Evolutionary conservation across 768 basidiomycete species (phyloP), one percentile per base, ranked within the genome.

Genomic region (Boletus coccyginus): DNA sequence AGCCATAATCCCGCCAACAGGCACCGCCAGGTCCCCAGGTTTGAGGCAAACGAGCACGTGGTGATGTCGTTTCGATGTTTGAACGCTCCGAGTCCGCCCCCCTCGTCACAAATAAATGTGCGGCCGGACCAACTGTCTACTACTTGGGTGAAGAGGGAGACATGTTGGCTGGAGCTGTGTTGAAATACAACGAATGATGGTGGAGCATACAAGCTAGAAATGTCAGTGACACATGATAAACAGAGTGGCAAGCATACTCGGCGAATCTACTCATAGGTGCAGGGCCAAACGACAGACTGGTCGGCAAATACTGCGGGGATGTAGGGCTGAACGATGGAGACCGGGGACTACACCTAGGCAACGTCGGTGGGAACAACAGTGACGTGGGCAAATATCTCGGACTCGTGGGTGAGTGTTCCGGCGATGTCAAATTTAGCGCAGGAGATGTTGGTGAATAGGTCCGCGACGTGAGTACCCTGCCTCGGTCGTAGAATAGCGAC

Each of bases 141-240:
- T 94, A 97, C 65, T 88, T 91, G 8, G 94, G 94, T 32, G 92
- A 94, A 5, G 94, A 85, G 0, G 93, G 94, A 9, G 94, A 94
- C 77, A 88, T 82, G 53, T 90, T 87, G 24, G 85, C 81, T 35
- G 91, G 90, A 7, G 90, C 88, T 88, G 64, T 53, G 12, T 16
- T 36, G 29, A 42, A 55, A 57, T 51, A 16, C 27, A 40, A 31
- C 41, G 36, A 46, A 27, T 29, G 6, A 35, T 50, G 50, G 19
- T 29, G 40, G 21, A 7, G 81, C 86, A 70, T 72, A 90, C 88
- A 90, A 57, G 89, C 87, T 88, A 64, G 42, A 36, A 44, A 11
- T 2, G 56, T 70, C 58, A 78, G 74, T 61, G 64, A 56, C 44
- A 47, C n/a, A 32, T 46, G 40, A 43, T 43, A 50, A 52, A 46